Base-by-base conservation (phyloP, 768 basidiomycete species). In the Psilocybe cyanescens region DNA sequence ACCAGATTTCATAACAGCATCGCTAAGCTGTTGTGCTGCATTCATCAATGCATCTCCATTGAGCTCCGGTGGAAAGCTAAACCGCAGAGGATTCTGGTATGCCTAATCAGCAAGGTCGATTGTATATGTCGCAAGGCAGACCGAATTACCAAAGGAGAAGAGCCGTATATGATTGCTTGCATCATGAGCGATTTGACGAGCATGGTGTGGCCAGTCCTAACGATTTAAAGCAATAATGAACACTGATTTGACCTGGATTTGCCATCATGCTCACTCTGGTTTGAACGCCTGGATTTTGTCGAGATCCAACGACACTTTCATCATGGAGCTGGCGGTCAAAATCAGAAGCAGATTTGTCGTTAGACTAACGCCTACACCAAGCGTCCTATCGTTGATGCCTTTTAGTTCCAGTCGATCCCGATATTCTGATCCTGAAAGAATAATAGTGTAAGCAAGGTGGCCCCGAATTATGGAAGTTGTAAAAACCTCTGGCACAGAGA, bases 121-220 rank as follows among this genome's bases (percentile, higher is more conserved):
- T 55, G 37, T 60, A 37, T 58, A 55, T 3, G 16, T 46, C 29
- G 41, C 11, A 47, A 41, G 29, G 3, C 17, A 12, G 14, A n/a
- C 24, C 24, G 24, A 63, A 76, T 33, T 70, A 89, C 89, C 70
- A 87, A 82, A 24, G 87, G 79, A 65, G 86, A 78, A 29, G 89
- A 81, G 11, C 90, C 90, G 69, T 92, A 93, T 35, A 93, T 70
- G 63, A 94, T 92, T 9, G 91, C 92, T 69, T 94, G 91, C 48
- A 86, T 90, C 87, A 94, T 88, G 28, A 86, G 90, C 8, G 89
- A 87, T 72, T 89, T 89, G 70, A 93, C 84, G 28, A 94, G 76
- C 59, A 83, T 83, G 2, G 89, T 86, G 46, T 78, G 83, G 61
- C 87, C 92, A 58, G 80, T 85, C 55, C 87, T 90, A 58, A 14